Conservation (phyloP, 129 eudicot genomes). For the sunflower (Helianthus annuus) region DNA sequence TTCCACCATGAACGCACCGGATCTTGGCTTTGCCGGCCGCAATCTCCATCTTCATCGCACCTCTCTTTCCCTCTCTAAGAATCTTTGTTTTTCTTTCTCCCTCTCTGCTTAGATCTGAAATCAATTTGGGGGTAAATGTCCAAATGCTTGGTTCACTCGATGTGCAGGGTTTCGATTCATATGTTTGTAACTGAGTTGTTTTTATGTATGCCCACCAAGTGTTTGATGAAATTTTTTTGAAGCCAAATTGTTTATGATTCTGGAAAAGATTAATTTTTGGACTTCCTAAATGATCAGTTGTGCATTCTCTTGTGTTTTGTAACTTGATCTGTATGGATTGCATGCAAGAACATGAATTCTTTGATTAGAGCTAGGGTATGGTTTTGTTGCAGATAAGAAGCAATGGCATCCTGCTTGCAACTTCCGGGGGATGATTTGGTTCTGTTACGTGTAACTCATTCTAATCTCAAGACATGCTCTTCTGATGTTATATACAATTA, state of each 20-base stretch:
- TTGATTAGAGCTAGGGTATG: conserved; percentile 1
- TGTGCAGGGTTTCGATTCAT: no score
- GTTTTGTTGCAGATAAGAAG: conserved; percentile 32
- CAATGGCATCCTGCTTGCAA: conserved; percentile 67
- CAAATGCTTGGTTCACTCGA: no score
- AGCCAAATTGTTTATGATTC: neutral
- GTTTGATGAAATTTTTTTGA: conserved; percentile 32
- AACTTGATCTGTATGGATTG: conserved; percentile 8
- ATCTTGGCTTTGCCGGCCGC: no score
- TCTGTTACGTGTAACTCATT: conserved; percentile 67
- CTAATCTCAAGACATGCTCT: conserved; percentile 77
- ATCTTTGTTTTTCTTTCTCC: no score
- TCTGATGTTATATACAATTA: conserved; percentile 44
- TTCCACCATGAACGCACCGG: no score
- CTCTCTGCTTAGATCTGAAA: no score
- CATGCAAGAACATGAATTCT: neutral
- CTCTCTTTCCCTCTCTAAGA: no score
- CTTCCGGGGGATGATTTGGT: conserved; percentile 76
- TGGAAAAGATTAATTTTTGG: neutral
- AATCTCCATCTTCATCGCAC: no score
- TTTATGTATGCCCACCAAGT: neutral
- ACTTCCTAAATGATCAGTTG: neutral
- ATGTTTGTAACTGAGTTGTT: no score
- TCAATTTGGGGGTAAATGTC: no score
- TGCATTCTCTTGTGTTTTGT: neutral